phyloP scores from a whole-genome alignment of 805 yeast species.

The Sporopachydermia quercuum region DNA sequence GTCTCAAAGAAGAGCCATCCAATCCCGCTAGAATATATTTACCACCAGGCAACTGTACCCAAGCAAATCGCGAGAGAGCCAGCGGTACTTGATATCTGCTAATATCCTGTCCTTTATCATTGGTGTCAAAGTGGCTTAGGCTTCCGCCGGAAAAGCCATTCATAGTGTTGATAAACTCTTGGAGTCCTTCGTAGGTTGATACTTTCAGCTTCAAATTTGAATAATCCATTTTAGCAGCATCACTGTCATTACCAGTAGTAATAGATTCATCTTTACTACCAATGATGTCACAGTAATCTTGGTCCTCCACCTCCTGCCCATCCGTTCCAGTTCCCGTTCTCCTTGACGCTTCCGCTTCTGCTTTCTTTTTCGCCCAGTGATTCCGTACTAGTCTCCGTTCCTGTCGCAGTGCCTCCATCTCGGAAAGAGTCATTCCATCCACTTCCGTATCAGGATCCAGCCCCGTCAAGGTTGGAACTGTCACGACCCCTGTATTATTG shows the following conservation, averaged over 20 bases:
- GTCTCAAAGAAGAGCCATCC: not conserved
- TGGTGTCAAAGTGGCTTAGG: too few species aligned
- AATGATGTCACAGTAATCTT: too few species aligned
- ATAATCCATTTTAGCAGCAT: too few species aligned
- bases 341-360: not conserved
- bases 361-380: not conserved
- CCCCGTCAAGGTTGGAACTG: slow-evolving; percentile 38
- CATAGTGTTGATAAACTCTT: not conserved
- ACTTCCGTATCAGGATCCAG: slow-evolving; percentile 8
- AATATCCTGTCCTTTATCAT: not conserved
- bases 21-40: not conserved
- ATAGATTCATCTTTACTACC: too few species aligned
- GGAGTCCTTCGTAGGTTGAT: not conserved
- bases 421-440: slow-evolving; percentile 2
- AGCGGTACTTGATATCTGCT: not conserved
- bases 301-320: not conserved
- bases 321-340: not conserved
- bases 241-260: too few species aligned
- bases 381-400: not conserved
- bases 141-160: too few species aligned
- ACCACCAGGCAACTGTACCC: not conserved
- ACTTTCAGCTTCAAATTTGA: too few species aligned
- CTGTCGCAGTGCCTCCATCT: slow-evolving; percentile 1
- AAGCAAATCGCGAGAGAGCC: not conserved
- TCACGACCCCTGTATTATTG: slow-evolving; percentile 34